phyloP scores from a whole-genome alignment of 345 rosid genomes.

The Mangifera indica region DNA sequence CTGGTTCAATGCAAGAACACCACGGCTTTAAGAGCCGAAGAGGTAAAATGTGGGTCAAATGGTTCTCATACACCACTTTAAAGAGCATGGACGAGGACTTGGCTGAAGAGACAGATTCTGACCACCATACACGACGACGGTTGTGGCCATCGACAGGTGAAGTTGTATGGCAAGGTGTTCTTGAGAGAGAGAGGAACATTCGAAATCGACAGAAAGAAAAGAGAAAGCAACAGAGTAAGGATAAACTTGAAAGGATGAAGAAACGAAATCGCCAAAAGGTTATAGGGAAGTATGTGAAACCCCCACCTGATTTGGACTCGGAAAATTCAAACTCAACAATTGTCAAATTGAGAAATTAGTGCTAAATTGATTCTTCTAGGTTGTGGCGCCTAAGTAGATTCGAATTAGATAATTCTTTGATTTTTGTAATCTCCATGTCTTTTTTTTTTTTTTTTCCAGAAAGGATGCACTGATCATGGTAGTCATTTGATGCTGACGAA shows the following conservation, averaged over 20 bases:
- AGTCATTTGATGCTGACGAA: neutral
- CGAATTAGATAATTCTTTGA: slow-evolving; percentile 36
- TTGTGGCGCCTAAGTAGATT: slow-evolving; percentile 9
- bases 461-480: slow-evolving; percentile 22
- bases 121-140: slow-evolving; percentile 63
- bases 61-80: slow-evolving; percentile 75
- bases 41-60: slow-evolving; percentile 88
- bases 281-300: slow-evolving; percentile 79
- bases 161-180: slow-evolving; percentile 70
- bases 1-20: slow-evolving; percentile 76
- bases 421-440: slow-evolving; percentile 14
- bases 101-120: slow-evolving; percentile 89
- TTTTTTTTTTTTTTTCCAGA: slow-evolving; percentile 16
- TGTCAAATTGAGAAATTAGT: neutral
- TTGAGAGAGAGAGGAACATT: slow-evolving; percentile 65
- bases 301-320: slow-evolving; percentile 54
- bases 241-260: slow-evolving; percentile 65
- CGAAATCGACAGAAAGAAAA: slow-evolving; percentile 68
- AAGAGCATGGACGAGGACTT: slow-evolving; percentile 94
- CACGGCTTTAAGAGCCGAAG: slow-evolving; percentile 59
- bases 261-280: slow-evolving; percentile 54
- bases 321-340: slow-evolving; percentile 39
- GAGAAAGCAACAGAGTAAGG: slow-evolving; percentile 67
- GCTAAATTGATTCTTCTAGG: neutral
- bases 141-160: slow-evolving; percentile 95